Conservation (phyloP, 1,139 yeast species). For the Pichia inconspicua region DNA sequence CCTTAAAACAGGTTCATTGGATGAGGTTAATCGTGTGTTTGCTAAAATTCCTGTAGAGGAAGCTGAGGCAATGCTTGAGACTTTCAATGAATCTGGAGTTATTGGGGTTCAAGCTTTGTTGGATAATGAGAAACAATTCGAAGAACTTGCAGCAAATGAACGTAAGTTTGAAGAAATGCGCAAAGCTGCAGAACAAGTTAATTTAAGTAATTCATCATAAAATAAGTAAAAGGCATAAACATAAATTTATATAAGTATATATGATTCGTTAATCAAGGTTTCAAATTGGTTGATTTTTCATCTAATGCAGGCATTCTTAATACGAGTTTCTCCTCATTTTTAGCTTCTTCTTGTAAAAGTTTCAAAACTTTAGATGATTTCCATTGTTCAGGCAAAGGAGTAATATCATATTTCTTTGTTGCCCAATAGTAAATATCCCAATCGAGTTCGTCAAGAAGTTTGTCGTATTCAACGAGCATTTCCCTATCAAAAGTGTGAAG, state of each 20-base stretch:
- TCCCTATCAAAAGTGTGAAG: slow-evolving; percentile 50
- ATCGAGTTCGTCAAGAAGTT: slow-evolving; percentile 81
- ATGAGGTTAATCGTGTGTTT: slow-evolving; percentile 76
- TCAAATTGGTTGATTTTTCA: neutral
- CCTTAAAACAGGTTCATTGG: slow-evolving; percentile 60
- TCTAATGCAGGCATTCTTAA: slow-evolving; percentile 68
- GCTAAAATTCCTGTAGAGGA: slow-evolving; percentile 68
- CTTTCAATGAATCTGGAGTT: slow-evolving; percentile 74
- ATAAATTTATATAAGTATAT: neutral
- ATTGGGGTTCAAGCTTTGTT: slow-evolving; percentile 72
- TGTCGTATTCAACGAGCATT: slow-evolving; percentile 80
- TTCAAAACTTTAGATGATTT: slow-evolving; percentile 54
- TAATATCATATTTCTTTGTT: slow-evolving; percentile 67
- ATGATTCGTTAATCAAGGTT: slow-evolving; percentile 20
- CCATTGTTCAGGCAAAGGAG: slow-evolving; percentile 87
- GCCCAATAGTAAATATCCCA: slow-evolving; percentile 99
- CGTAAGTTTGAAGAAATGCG: slow-evolving; percentile 11
- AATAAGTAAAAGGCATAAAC: neutral
- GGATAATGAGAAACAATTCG: slow-evolving; percentile 66
- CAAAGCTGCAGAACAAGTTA: slow-evolving; percentile 12
- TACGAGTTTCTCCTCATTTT: slow-evolving; percentile 63
- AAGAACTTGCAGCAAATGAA: slow-evolving; percentile 42
- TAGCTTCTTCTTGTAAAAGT: slow-evolving; percentile 64
- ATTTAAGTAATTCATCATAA: slow-evolving; percentile 2
- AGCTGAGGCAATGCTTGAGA: slow-evolving; percentile 70